Percentiles rank a stretch among this genome's conserved stretches.
Evolutionary conservation across 345 rosid species (phyloP).

Genomic region (Eucalyptus polybractea): DNA sequence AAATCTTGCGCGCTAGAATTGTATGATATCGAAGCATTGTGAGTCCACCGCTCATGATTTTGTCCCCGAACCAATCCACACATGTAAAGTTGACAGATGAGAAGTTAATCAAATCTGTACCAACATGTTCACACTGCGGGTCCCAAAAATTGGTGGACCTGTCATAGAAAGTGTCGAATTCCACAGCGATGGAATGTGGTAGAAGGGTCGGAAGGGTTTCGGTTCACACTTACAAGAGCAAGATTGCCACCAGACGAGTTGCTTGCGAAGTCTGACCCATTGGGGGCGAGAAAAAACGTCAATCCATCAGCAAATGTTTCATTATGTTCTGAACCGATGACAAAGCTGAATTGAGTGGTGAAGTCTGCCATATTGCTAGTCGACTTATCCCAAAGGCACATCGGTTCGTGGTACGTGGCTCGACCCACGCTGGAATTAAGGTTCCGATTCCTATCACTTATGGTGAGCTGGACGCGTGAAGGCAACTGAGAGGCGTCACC

Average conservation of each 20-base stretch:
- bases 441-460: too few relatives aligned
- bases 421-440: background rate
- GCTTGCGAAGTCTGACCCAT: background rate
- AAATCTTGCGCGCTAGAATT: background rate
- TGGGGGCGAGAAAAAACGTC: background rate
- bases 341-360: slow-evolving; percentile 4
- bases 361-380: background rate
- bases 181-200: background rate
- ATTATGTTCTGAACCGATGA: background rate
- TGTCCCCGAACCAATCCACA: background rate
- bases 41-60: background rate
- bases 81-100: background rate
- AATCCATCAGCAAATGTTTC: background rate
- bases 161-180: background rate
- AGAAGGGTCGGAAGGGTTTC: background rate
- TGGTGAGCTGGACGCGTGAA: background rate
- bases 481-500: background rate
- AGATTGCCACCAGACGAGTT: background rate
- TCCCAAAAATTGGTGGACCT: background rate
- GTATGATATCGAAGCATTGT: background rate
- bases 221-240: background rate
- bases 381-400: background rate
- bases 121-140: background rate
- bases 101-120: background rate
- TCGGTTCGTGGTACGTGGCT: background rate